These are phyloP conservation scores for Pachysandra terminalis DNA, from an alignment of 164 flowering plant species.

Conservation along the genomic window DNA sequence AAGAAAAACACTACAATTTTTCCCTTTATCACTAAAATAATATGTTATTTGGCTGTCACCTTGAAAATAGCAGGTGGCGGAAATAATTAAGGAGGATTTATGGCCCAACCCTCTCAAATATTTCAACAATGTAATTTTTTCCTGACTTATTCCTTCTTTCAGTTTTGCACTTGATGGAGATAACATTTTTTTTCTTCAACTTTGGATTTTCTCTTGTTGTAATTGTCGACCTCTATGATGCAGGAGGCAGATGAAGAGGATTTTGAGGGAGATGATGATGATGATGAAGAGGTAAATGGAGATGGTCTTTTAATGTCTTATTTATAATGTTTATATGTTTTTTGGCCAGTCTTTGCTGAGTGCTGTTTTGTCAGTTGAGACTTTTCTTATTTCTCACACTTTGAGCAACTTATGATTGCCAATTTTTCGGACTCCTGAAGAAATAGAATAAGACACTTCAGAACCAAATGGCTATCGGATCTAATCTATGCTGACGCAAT, in stretches of 20 bases:
- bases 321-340: not conserved
- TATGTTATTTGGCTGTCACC: not conserved
- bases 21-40: not conserved
- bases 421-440: too few relatives aligned
- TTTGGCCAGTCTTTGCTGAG: not conserved
- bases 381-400: too few relatives aligned
- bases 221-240: conserved; percentile 8
- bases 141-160: not conserved
- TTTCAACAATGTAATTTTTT: conserved; percentile 39
- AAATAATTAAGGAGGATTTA: conserved; percentile 51
- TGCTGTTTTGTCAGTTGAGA: not conserved
- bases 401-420: too few relatives aligned
- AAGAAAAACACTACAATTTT: not conserved
- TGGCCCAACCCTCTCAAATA: conserved; percentile 59
- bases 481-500: too few relatives aligned
- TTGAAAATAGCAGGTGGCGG: conserved; percentile 40
- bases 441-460: too few relatives aligned
- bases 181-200: not conserved
- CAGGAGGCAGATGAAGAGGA: conserved; percentile 54
- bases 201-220: not conserved
- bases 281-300: conserved; percentile 20
- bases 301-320: not conserved
- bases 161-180: not conserved
- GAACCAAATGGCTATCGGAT: too few relatives aligned
- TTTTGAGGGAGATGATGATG: conserved; percentile 29